A percentile compares a stretch with the other conserved stretches of the same genome.
Evolutionary conservation across 2,329 filamentous ascomycete species (phyloP).

Genomic region (Sporothrix schenckii): DNA sequence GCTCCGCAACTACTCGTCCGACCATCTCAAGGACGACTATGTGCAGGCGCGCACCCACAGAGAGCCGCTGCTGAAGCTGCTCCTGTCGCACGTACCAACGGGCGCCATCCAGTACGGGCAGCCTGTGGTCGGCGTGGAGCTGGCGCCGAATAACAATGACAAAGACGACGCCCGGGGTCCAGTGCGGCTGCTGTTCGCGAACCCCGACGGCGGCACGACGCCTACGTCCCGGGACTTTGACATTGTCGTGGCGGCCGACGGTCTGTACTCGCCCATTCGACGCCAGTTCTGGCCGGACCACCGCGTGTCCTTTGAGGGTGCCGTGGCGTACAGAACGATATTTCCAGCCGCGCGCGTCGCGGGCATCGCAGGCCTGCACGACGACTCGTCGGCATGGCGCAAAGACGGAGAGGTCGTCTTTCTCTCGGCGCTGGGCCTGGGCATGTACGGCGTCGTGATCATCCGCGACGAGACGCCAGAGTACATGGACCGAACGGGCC

Average conservation of each 20-base stretch:
- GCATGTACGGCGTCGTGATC: conserved; percentile 11
- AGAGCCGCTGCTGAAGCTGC: conserved; percentile 17
- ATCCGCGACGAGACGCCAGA: conserved; percentile 1
- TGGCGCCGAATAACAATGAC: background rate
- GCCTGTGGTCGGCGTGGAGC: background rate
- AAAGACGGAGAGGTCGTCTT: conserved; percentile 3
- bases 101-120: conserved; percentile 17
- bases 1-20: conserved; percentile 19
- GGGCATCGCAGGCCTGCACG: background rate
- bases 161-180: background rate
- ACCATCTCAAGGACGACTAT: background rate
- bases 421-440: conserved; percentile 12
- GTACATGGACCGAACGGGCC: background rate
- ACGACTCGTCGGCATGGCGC: conserved; percentile 16
- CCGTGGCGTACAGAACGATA: conserved; percentile 12
- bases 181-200: background rate
- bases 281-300: conserved; percentile 1
- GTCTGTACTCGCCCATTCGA: background rate
- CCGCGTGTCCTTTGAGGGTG: background rate
- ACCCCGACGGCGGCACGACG: background rate
- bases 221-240: background rate
- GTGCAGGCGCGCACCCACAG: conserved; percentile 26
- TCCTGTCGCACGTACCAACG: conserved; percentile 5
- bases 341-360: background rate
- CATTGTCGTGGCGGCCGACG: conserved; percentile 1